Base-by-base conservation (phyloP, 148 eudicot species). In the Rhododendron vialii region DNA sequence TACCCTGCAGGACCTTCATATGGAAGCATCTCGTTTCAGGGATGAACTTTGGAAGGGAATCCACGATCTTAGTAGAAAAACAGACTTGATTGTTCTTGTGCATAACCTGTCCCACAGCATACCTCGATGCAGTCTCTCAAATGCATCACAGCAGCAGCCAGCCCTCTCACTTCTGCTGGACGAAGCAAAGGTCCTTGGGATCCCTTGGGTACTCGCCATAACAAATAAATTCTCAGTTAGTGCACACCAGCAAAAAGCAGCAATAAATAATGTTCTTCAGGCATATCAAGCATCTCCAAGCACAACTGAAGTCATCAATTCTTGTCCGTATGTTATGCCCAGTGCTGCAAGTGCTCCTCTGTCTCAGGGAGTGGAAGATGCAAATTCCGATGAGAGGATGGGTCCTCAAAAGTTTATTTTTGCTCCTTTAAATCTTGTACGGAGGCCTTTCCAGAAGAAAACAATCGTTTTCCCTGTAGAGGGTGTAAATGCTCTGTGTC, bases 181-280 rank as follows among this genome's bases (percentile, higher is more conserved):
- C 76, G 99, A 97, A 89, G 99, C 96, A 67, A 97, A 97, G 88
- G 92, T 98, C 74, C 94, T 97, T 82, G 98, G 99, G n/a, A 86
- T 97, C 76, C 99, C 98, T 79, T 97, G 99, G 99, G 95, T 97
- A 77, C 95, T 97, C 87, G 99, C 98, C 33, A 91, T 97, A 85
- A 95, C 99, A 38, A 97, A 97, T 84, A 95, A 94, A 87, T 95
- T 92, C 87, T 93, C 99, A 24, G 98, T 95, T 48, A 95, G 98
- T 80, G 98, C 98, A 17, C 98, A 97, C 92, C 95, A 97, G 88
- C 99, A 97, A 86, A 93, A 91, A 80, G 90, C 91, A 83, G 91
- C 95, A 71, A 89, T 97, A 79, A 92, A 93, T 87, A 91, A 94
- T 84, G 93, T 93, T 75, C 51, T 95, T 89, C 92, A 91, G 90